Evolutionary conservation across 2,329 filamentous ascomycete species (phyloP), one percentile per base, ranked within the genome.

Genomic region (Scytalidium sp.): DNA sequence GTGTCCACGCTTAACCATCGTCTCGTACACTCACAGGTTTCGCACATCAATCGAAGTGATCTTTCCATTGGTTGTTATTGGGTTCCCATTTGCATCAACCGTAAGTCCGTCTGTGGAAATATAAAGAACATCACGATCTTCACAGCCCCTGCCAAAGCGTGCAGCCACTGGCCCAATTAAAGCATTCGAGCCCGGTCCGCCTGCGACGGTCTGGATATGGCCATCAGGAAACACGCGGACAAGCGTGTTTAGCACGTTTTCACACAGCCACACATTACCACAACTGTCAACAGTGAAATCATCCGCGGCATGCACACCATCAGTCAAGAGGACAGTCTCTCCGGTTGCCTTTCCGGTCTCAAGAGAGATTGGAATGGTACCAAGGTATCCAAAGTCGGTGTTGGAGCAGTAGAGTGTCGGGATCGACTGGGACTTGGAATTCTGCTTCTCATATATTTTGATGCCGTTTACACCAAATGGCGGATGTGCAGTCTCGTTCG

Each of bases 381-480:
- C 32, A n/a, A 36, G 32, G 13, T 36, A 36, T 15, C 32, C 32
- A 36, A 10, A n/a, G 17, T n/a, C 15, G 4, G 32, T 36, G 32
- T 36, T 36, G 32, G 11, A 15, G 32, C 13, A 36, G 13, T 36
- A 36, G 15, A 36, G 32, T 36, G 32, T 36, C 8, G 32, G 32
- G 15, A 36, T n/a, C 5, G 32, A 36, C 32, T 36, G 13, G 13
- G 32, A 36, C 15, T 36, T 36, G 4, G 32, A 36, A 5, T 10
- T 36, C 17, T 36, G 32, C 32, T 36, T 36, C 32, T 36, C 32
- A 36, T 15, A 15, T 10, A 36, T 36, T 10, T 36, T 10, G 32
- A 36, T 36, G 5, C 32, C 32, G 32, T 36, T 36, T n/a, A 36
- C 32, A 29, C 48, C 19, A 44, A 50, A 21, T 15, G 32, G 32